Evolutionary conservation across 2,329 filamentous ascomycete genomes (phyloP).

Genomic region (Hymenoscyphus occultus): DNA sequence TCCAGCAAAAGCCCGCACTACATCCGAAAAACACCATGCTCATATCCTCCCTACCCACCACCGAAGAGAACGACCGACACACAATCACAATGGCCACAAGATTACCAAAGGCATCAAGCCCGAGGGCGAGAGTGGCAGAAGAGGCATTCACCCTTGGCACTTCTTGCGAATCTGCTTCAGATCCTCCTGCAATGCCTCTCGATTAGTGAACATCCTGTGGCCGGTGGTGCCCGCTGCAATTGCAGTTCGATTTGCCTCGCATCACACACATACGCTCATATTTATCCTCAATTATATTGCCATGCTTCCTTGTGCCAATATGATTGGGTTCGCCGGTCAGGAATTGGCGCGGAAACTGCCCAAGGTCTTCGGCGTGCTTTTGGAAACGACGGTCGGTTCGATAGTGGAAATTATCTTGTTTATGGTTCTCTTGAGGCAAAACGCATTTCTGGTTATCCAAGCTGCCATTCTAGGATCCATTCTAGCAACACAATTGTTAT

Average conservation of each 20-base stretch:
- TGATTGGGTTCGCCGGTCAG: constrained; percentile 71
- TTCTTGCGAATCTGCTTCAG: constrained; percentile 63
- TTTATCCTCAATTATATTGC: constrained; percentile 72
- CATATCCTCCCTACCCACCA: constrained; percentile 10
- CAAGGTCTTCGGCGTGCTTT: constrained; percentile 64
- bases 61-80: not conserved
- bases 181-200: constrained; percentile 62
- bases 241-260: constrained; percentile 54
- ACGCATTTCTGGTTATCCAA: constrained; percentile 67
- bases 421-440: constrained; percentile 63
- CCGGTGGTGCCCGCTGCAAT: constrained; percentile 71
- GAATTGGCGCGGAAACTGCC: constrained; percentile 72
- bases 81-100: constrained; percentile 30
- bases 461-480: constrained; percentile 83
- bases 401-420: constrained; percentile 82
- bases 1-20: not conserved
- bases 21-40: not conserved
- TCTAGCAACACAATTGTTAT: constrained; percentile 76
- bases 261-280: constrained; percentile 57
- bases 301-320: constrained; percentile 74
- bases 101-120: constrained; percentile 41
- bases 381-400: constrained; percentile 66
- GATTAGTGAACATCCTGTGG: constrained; percentile 69
- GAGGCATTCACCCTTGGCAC: constrained; percentile 60
- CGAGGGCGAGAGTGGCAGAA: constrained; percentile 66